Evolutionary conservation across 2,329 filamentous ascomycete genomes (phyloP).

Genomic region (Fusarium sp.): DNA sequence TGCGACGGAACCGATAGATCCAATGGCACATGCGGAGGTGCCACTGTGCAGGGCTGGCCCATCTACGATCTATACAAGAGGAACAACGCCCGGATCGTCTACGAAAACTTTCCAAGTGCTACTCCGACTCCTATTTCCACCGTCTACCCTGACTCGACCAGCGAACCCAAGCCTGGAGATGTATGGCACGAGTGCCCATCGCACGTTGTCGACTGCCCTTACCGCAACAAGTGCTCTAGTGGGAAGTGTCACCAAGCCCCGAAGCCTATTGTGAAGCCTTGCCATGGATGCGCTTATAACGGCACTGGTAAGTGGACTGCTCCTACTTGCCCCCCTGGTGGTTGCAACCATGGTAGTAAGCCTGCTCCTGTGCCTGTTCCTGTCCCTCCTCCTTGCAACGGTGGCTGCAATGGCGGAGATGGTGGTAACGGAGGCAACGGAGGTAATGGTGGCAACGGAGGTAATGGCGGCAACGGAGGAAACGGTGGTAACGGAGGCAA

Average conservation of each 20-base stretch:
- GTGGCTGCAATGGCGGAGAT: background rate
- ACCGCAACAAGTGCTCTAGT: constrained; percentile 31
- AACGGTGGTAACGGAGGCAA: background rate
- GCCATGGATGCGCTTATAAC: constrained; percentile 25
- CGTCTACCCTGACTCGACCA: constrained; percentile 1
- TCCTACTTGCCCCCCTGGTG: constrained; percentile 31
- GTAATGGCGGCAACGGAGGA: background rate
- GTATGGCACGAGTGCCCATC: constrained; percentile 37
- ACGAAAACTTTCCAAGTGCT: constrained; percentile 10
- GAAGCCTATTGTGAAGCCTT: constrained; percentile 28
- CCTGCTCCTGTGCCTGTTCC: constrained; percentile 11
- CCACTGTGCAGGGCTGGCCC: constrained; percentile 27
- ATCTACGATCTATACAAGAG: constrained; percentile 39
- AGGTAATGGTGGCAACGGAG: background rate
- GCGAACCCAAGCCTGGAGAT: constrained; percentile 24
- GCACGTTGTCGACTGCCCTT: constrained; percentile 30
- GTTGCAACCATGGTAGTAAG: constrained; percentile 26
- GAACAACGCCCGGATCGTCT: constrained; percentile 28
- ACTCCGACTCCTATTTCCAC: constrained; percentile 19
- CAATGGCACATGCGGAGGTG: constrained; percentile 34
- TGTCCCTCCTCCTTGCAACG: background rate
- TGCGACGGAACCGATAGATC: constrained; percentile 31
- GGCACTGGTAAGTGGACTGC: constrained; percentile 34
- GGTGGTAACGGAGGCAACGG: background rate
- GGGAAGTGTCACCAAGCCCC: constrained; percentile 15